Evolutionary conservation across 169 alveolate genomes (phyloP), one percentile per base, ranked within the genome.

Genomic region (Perkinsus marinus): DNA sequence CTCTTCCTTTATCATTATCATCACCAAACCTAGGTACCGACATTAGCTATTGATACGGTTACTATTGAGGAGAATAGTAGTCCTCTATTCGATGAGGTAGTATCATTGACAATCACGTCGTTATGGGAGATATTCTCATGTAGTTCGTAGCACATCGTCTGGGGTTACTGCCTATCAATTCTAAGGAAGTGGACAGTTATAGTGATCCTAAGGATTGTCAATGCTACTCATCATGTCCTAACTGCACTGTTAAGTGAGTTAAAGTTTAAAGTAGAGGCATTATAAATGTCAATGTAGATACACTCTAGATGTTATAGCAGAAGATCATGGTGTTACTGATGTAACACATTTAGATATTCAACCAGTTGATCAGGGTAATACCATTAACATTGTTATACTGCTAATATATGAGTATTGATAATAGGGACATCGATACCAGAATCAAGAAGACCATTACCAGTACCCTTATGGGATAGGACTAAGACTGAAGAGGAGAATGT

Each of bases 21-120:
- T 10, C 19, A 41, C 19, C 19, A 10, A 41, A 10, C 46, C 10
- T 10, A 41, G 46, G 46, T 41, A 10, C 46, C 97, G 26, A 96
- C 97, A 57, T 96, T 96, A 96, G 97, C 98, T 0, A 95, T 96
- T 46, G 97, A 96, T 92, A 90, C 95, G 89, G 97, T 96, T 17
- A 94, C 95, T 89, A 95, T 95, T 43, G 93, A 94, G 26, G 96
- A 94, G 91, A 96, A 96, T 92, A 96, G 98, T 30, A 92, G 95
- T 69, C 96, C 97, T 7, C 93, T 96, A 7, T 96, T 95, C 92
- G 98, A 96, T 91, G 98, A 96, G 79, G 79, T 57, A 57, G 34
- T 57, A 57, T 19, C 22, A 19, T 13, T 57, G 0, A 16, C 34
- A 57, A 6, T 30, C 79, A 3, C 19, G 46, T 10, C 22, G 9